phyloP scores from a whole-genome alignment of 257 asterid species.

The Catharanthus roseus region DNA sequence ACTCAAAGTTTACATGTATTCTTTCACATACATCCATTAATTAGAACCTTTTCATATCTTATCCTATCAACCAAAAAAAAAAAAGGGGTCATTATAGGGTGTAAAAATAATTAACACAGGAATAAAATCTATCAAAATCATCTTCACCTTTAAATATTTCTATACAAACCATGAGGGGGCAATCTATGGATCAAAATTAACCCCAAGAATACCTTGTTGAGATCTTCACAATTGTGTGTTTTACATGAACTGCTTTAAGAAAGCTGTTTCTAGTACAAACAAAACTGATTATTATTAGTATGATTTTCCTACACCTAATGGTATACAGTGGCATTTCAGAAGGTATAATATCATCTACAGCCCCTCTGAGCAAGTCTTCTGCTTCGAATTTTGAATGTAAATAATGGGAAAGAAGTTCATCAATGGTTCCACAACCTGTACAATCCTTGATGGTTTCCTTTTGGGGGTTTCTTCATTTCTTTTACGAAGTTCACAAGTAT shows the following conservation, averaged over 20 bases:
- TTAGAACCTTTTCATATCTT: too few species aligned
- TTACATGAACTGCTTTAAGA: neutral
- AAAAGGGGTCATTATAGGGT: too few species aligned
- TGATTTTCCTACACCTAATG: neutral
- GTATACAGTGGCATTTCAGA: neutral
- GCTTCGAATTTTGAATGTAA: neutral
- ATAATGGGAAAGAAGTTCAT: constrained; percentile 6
- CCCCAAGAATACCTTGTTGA: too few species aligned
- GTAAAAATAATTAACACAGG: too few species aligned
- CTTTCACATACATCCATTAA: too few species aligned
- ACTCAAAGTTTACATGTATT: too few species aligned
- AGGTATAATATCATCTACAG: neutral
- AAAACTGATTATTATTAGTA: neutral
- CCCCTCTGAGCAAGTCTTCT: neutral
- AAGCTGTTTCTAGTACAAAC: neutral
- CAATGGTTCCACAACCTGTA: constrained; percentile 26
- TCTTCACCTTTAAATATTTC: too few species aligned
- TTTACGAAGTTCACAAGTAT: constrained; percentile 22
- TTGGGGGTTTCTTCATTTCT: constrained; percentile 18
- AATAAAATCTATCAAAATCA: too few species aligned
- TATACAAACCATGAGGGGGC: too few species aligned
- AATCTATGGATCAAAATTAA: too few species aligned
- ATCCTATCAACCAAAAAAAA: too few species aligned
- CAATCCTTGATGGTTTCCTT: constrained; percentile 26
- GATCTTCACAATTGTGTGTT: neutral